Conservation (phyloP, 1,284 basidiomycete species). For the Rhodotorula sp. region DNA sequence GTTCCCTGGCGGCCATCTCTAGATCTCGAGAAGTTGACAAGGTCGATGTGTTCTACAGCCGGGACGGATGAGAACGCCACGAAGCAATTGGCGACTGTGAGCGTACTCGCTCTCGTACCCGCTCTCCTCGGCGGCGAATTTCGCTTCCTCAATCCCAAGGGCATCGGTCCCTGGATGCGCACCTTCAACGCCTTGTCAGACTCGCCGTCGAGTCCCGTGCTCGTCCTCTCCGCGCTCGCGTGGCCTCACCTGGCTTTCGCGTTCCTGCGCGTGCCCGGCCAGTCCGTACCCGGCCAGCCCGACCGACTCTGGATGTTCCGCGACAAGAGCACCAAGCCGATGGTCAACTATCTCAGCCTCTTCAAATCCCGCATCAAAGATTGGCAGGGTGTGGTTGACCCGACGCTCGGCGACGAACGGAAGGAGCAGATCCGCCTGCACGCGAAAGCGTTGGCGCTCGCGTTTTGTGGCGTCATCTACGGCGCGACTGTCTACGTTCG, state of each 20-base stretch:
- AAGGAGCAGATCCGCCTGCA: slow-evolving; percentile 1
- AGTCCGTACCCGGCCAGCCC: background rate
- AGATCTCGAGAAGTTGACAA: background rate
- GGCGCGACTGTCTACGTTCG: slow-evolving; percentile 19
- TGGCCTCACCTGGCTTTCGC: slow-evolving; percentile 30
- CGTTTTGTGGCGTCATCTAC: slow-evolving; percentile 7
- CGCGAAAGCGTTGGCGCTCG: slow-evolving; percentile 22
- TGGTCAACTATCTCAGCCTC: slow-evolving; percentile 4
- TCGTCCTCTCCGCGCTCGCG: slow-evolving; percentile 15
- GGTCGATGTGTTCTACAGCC: background rate
- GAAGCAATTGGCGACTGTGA: background rate
- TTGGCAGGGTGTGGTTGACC: background rate
- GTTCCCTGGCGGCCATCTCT: too few relatives aligned
- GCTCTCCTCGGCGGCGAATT: slow-evolving; percentile 25
- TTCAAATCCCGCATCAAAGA: slow-evolving; percentile 7
- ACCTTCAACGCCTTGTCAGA: slow-evolving; percentile 5
- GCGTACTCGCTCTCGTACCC: slow-evolving; percentile 26
- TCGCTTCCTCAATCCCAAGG: slow-evolving; percentile 22
- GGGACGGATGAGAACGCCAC: background rate
- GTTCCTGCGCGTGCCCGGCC: slow-evolving; percentile 16
- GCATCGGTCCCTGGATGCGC: slow-evolving; percentile 28
- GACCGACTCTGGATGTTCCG: slow-evolving; percentile 16
- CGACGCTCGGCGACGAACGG: background rate
- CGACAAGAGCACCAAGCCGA: background rate
- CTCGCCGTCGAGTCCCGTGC: slow-evolving; percentile 3